Evolutionary conservation across 441 rosid genomes (phyloP).

Genomic region (Metrosideros polymorpha): DNA sequence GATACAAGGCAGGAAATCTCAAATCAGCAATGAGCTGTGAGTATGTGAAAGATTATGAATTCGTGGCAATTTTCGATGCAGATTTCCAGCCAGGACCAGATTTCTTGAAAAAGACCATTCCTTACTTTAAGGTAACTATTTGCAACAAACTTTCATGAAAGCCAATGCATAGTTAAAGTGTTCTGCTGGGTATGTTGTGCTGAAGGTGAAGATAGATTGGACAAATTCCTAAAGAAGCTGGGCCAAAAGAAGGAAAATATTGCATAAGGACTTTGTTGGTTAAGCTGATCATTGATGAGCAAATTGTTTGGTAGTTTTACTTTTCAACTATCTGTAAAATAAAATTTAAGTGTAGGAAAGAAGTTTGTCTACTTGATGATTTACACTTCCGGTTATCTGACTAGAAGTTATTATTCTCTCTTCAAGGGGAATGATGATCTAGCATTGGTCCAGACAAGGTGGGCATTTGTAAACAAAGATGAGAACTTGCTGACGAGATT

Average conservation of each 20-base stretch:
- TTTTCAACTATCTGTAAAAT: neutral
- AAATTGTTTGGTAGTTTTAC: neutral
- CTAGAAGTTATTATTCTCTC: neutral
- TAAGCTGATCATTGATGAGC: neutral
- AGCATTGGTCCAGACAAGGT: conserved; percentile 82
- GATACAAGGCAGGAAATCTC: conserved; percentile 94
- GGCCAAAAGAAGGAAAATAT: neutral
- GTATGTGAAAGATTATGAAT: conserved; percentile 79
- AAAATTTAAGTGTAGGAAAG: neutral
- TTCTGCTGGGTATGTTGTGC: neutral
- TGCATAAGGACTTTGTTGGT: neutral
- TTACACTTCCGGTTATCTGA: neutral
- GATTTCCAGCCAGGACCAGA: conserved; percentile 91
- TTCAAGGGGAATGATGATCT: conserved; percentile 67
- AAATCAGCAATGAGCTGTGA: conserved; percentile 92
- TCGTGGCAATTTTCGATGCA: conserved; percentile 86
- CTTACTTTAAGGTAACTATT: conserved; percentile 61
- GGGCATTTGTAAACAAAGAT: conserved; percentile 89
- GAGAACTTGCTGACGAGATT: conserved; percentile 91
- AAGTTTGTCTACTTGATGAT: neutral
- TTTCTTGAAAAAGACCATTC: conserved; percentile 80
- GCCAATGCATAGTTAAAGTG: neutral
- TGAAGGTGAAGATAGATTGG: no score
- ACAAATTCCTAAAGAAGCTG: neutral
- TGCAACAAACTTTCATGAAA: neutral